Evolutionary conservation across 331 rosid species (phyloP).

Genomic region (Rhamnella rubrinervis): DNA sequence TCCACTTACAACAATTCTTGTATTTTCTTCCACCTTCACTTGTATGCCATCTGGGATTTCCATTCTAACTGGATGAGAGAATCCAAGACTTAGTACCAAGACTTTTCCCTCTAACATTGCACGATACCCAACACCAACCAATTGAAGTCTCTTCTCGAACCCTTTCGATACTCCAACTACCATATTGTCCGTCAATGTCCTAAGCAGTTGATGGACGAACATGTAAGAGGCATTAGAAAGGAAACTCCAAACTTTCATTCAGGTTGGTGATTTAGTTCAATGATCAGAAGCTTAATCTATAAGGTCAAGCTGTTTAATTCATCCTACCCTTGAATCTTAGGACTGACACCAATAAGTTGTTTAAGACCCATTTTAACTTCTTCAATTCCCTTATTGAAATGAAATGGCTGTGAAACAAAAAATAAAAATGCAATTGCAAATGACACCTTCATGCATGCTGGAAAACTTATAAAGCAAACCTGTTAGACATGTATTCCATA

Average conservation of each 20-base stretch:
- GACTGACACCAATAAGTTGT: background rate
- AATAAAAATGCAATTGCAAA: background rate
- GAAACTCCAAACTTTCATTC: background rate
- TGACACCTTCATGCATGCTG: too few relatives aligned
- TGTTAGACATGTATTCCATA: background rate
- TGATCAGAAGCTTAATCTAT: background rate
- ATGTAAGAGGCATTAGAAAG: slow-evolving; percentile 13
- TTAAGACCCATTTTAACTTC: background rate
- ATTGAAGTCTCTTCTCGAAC: slow-evolving; percentile 87
- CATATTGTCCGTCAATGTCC: slow-evolving; percentile 96
- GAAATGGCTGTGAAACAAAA: background rate
- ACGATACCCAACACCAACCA: slow-evolving; percentile 99
- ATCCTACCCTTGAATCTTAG: background rate
- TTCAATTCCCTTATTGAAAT: background rate
- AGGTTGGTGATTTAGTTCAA: background rate
- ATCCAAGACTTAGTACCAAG: slow-evolving; percentile 87
- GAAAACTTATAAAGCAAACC: too few relatives aligned
- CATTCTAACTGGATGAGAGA: slow-evolving; percentile 98
- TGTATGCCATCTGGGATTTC: slow-evolving; percentile 69
- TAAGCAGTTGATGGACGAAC: slow-evolving; percentile 30
- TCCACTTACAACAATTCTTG: slow-evolving; percentile 81
- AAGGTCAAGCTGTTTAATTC: background rate
- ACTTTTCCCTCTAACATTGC: slow-evolving; percentile 77
- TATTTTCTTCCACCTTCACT: slow-evolving; percentile 93
- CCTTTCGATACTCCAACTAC: slow-evolving; percentile 96